Conservation (phyloP, 2,329 filamentous ascomycete genomes). For the Chlorencoelia australis region DNA sequence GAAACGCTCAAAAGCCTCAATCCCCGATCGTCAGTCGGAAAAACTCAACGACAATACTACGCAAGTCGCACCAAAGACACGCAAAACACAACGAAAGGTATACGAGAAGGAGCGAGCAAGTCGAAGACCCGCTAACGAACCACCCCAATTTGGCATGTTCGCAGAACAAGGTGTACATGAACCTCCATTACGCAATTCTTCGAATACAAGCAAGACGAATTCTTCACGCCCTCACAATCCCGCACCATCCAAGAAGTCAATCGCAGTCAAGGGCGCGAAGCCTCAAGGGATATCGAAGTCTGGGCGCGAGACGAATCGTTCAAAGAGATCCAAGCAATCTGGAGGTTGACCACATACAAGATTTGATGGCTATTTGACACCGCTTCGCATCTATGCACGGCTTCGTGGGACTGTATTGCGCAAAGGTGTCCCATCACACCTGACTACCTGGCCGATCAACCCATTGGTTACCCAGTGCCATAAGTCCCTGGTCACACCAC, state of each 20-base stretch:
- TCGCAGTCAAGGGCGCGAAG: constrained; percentile 1
- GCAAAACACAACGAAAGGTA: not conserved
- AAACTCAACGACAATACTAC: not conserved
- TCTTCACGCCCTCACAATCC: not conserved
- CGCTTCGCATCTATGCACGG: too few relatives aligned
- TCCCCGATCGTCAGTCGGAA: not conserved
- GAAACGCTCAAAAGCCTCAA: not conserved
- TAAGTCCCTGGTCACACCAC: too few relatives aligned
- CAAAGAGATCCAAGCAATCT: not conserved
- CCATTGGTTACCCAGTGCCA: too few relatives aligned
- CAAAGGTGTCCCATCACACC: too few relatives aligned
- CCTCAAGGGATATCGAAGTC: constrained; percentile 4
- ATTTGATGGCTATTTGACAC: too few relatives aligned
- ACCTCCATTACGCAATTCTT: not conserved
- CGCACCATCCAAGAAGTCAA: constrained; percentile 2
- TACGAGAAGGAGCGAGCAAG: not conserved
- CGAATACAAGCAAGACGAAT: not conserved
- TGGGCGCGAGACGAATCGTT: not conserved
- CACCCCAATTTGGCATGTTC: not conserved
- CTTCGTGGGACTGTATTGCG: too few relatives aligned
- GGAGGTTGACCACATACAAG: too few relatives aligned
- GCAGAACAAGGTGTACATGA: too few relatives aligned
- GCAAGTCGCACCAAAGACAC: not conserved
- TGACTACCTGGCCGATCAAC: too few relatives aligned
- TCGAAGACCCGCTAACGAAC: not conserved